Conservation (phyloP, 257 asterid species). For the Galeopsis tetrahit region DNA sequence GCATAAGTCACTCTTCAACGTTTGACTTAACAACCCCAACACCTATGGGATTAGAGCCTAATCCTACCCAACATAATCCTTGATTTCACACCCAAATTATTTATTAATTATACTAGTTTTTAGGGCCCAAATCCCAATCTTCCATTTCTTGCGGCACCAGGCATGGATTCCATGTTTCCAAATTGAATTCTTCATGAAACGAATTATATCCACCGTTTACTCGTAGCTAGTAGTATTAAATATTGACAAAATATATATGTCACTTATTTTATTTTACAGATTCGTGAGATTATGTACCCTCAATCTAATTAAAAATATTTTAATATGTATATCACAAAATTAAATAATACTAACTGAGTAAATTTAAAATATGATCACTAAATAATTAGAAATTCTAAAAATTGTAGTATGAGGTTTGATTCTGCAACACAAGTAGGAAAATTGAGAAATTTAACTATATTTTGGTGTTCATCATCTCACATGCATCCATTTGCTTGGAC, state of each 20-base stretch:
- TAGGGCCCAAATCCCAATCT: conserved; percentile 37
- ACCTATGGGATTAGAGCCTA: conserved; percentile 31
- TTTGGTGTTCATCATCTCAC: conserved; percentile 26
- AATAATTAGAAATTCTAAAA: too few species aligned
- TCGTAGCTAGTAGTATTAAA: too few species aligned
- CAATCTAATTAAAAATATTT: too few species aligned
- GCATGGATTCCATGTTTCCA: conserved; percentile 37
- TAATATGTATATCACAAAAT: too few species aligned
- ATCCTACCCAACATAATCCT: conserved; percentile 24
- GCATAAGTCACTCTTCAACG: conserved; percentile 31
- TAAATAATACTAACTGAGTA: too few species aligned
- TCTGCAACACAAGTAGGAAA: conserved; percentile 33
- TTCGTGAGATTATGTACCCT: too few species aligned
- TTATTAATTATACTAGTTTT: neutral
- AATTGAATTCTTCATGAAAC: conserved; percentile 26
- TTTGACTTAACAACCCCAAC: conserved; percentile 11
- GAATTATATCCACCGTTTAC: too few species aligned
- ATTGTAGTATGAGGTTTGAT: conserved; percentile 6
- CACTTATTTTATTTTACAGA: too few species aligned
- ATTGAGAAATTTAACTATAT: conserved; percentile 29
- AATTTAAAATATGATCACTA: too few species aligned
- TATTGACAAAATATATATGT: too few species aligned
- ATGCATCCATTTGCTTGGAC: conserved; percentile 39
- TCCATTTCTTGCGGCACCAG: conserved; percentile 53
- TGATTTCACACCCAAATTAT: conserved; percentile 27